Base-by-base conservation (phyloP, 1,284 basidiomycete species). In the Puccinia polysora region DNA sequence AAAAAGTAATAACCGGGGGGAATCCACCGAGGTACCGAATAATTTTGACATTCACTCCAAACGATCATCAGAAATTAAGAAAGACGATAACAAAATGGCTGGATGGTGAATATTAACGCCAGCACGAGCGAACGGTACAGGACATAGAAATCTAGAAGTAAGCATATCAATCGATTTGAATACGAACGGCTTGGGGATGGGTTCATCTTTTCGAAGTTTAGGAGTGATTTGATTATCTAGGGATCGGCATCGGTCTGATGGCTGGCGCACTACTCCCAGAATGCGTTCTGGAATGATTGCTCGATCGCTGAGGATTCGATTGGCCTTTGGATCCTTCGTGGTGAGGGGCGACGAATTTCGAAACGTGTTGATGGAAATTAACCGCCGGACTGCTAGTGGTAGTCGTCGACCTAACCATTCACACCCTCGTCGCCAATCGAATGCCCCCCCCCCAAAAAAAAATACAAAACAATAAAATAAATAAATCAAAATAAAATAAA, bases 171-270 rank as follows among this genome's bases (percentile, higher is more conserved):
- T n/a, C n/a, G n/a, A n/a, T n/a, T n/a, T n/a, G n/a, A n/a, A n/a
- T n/a, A n/a, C n/a, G n/a, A n/a, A n/a, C n/a, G n/a, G n/a, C n/a
- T n/a, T n/a, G n/a, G n/a, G n/a, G n/a, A n/a, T n/a, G n/a, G n/a
- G n/a, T n/a, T n/a, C n/a, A n/a, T n/a, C n/a, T n/a, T n/a, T n/a
- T n/a, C n/a, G n/a, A n/a, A n/a, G n/a, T n/a, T n/a, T n/a, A n/a
- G n/a, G n/a, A n/a, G n/a, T n/a, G n/a, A n/a, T n/a, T 43, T 43
- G 56, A 4, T 60, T 40, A 60, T 28, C 58, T 32, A 10, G 58
- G 58, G 20, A 60, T 43, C 18, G 58, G 58, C 58, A 59, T 60
- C 10, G 58, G 58, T 60, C 45, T 60, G 38, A 60, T 60, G 8
- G 38, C 58, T 4, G 58, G 12, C 20, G 58, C 40, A 23, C 38